Conservation (phyloP, 192 early-diverging fungal genomes). For the Dissophora ornata region DNA sequence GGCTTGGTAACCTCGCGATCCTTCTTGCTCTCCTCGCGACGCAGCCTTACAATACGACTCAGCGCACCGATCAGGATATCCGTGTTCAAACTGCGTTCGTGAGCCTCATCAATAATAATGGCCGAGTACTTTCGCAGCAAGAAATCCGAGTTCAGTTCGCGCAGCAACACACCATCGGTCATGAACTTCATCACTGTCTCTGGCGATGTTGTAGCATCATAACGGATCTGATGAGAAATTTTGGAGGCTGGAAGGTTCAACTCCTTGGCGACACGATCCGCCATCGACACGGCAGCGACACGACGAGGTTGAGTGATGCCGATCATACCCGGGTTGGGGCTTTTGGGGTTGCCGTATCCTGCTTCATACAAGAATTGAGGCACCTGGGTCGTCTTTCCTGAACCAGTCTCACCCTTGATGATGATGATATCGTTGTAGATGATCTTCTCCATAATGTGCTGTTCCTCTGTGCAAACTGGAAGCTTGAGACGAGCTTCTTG, state of each 20-base stretch:
- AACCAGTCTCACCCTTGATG: conserved; percentile 98
- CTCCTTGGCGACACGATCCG: conserved; percentile 93
- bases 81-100: conserved; percentile 97
- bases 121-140: conserved; percentile 93
- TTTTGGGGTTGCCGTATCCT: conserved; percentile 91
- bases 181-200: conserved; percentile 97
- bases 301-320: conserved; percentile 98
- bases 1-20: conserved; percentile 66
- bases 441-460: conserved; percentile 98
- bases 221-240: conserved; percentile 90
- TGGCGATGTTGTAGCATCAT: conserved; percentile 82
- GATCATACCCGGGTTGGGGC: conserved; percentile 89
- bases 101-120: conserved; percentile 98
- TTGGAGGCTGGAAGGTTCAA: conserved; percentile 77
- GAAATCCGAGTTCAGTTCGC: conserved; percentile 90
- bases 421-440: conserved; percentile 86
- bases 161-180: conserved; percentile 98
- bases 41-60: conserved; percentile 85
- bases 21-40: conserved; percentile 71
- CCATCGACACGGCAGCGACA: conserved; percentile 97
- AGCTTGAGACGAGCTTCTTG: conserved; percentile 82
- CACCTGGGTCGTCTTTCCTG: conserved; percentile 96
- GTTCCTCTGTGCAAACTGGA: conserved; percentile 95
- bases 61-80: conserved; percentile 98
- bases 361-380: conserved; percentile 99